A percentile compares a stretch with the other conserved stretches of the same genome.
Conservation (phyloP, 2,329 filamentous ascomycete species). For the Penicillium sp. region DNA sequence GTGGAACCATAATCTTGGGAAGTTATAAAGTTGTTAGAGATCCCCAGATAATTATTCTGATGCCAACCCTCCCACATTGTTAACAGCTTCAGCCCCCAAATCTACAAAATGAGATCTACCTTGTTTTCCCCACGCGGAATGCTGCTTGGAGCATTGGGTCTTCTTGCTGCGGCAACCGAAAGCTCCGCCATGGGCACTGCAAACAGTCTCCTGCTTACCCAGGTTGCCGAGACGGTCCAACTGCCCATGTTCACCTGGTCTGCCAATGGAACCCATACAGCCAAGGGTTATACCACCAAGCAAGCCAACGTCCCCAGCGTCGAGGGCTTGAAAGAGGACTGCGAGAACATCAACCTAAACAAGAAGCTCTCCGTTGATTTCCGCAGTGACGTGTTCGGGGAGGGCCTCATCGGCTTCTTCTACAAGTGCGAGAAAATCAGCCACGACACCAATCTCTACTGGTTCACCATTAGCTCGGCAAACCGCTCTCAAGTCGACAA, state of each 20-base stretch:
- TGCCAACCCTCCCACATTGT: background rate
- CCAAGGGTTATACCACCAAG: constrained; percentile 25
- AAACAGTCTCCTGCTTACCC: constrained; percentile 19
- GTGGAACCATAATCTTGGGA: constrained; percentile 8
- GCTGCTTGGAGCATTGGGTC: constrained; percentile 11
- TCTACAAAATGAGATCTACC: constrained; percentile 6
- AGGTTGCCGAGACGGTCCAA: constrained; percentile 19
- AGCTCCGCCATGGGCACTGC: constrained; percentile 17
- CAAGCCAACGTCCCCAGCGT: constrained; percentile 11
- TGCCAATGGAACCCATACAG: constrained; percentile 27
- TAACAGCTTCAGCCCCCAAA: background rate
- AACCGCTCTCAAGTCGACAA: constrained; percentile 20
- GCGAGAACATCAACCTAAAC: constrained; percentile 29
- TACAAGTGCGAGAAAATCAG: constrained; percentile 29
- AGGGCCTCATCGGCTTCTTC: constrained; percentile 24
- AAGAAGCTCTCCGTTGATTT: constrained; percentile 26
- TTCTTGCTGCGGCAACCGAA: constrained; percentile 13
- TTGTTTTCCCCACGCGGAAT: constrained; percentile 12
- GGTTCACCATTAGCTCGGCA: constrained; percentile 27
- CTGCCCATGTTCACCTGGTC: constrained; percentile 27
- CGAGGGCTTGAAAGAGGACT: constrained; percentile 23
- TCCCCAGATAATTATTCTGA: background rate
- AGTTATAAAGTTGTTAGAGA: constrained; percentile 5
- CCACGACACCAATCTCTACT: constrained; percentile 26
- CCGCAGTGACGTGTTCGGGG: constrained; percentile 26